phyloP scores from a whole-genome alignment of 163 green algal species.

The Scenedesmus sp. region DNA sequence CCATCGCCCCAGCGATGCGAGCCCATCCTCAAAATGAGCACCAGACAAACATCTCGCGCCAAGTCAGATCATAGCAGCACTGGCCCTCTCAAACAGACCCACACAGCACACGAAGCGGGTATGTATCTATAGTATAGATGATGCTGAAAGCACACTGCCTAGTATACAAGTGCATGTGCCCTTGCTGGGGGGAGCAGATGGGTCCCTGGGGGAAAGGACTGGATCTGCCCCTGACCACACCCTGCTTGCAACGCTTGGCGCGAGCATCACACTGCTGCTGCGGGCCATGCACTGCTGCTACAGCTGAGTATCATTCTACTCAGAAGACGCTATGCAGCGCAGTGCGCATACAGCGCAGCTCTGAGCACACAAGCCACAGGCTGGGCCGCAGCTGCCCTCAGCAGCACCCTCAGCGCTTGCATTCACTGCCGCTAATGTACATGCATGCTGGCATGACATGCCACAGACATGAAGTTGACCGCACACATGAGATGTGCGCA shows the following conservation, averaged over 20 bases:
- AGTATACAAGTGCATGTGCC: conserved; percentile 30
- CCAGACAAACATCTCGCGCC: neutral
- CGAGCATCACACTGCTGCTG: no score
- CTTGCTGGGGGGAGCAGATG: neutral
- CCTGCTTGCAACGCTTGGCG: neutral
- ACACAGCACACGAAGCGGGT: neutral
- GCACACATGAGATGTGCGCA: neutral
- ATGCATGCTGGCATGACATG: conserved; percentile 17
- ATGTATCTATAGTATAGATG: neutral
- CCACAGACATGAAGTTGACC: neutral
- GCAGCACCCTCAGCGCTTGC: neutral
- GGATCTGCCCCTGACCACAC: neutral
- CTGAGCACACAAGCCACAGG: neutral
- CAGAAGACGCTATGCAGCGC: no score
- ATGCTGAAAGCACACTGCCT: neutral
- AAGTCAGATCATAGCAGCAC: neutral
- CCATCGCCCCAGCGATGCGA: neutral
- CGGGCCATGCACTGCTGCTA: no score
- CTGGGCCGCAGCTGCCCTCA: neutral
- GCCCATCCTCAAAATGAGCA: neutral
- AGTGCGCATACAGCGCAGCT: neutral
- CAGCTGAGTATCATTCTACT: no score
- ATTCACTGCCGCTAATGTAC: neutral
- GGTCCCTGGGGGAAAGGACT: neutral
- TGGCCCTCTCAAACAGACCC: neutral